A percentile compares a stretch with the other conserved stretches of the same genome.
Evolutionary conservation across 139 green algal genomes (phyloP).

Genomic region (Chlamydomonas incerta): DNA sequence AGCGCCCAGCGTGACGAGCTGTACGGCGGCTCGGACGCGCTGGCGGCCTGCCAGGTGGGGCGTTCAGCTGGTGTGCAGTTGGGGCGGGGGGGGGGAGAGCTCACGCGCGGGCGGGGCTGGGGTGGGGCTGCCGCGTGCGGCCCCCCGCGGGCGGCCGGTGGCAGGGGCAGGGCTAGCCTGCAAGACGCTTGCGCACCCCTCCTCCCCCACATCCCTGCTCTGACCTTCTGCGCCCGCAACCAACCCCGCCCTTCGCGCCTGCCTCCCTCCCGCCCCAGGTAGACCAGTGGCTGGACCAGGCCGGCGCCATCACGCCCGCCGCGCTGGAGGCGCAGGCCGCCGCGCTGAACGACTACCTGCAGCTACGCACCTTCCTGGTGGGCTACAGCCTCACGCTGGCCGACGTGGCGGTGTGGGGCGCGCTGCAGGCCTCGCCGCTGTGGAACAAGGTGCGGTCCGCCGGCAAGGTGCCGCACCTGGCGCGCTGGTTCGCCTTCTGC

Average conservation of each 20-base stretch:
- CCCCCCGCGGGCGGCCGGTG: too few relatives aligned
- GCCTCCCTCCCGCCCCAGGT: slow-evolving; percentile 55
- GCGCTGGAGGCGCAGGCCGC: slow-evolving; percentile 73
- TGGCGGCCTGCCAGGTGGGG: slow-evolving; percentile 69
- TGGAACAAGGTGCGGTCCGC: slow-evolving; percentile 77
- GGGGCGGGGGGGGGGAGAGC: too few relatives aligned
- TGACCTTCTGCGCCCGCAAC: too few relatives aligned
- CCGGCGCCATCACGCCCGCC: slow-evolving; percentile 66
- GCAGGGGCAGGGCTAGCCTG: too few relatives aligned
- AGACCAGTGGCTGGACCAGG: slow-evolving; percentile 88
- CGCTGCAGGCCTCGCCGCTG: slow-evolving; percentile 74
- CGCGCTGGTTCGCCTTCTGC: slow-evolving; percentile 85
- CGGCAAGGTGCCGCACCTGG: slow-evolving; percentile 75
- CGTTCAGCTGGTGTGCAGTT: background rate
- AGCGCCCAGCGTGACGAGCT: slow-evolving; percentile 45
- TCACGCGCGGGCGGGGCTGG: too few relatives aligned
- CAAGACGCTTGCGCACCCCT: too few relatives aligned
- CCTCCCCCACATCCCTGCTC: too few relatives aligned
- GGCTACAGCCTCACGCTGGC: slow-evolving; percentile 82
- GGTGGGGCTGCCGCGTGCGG: too few relatives aligned
- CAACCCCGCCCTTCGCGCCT: background rate
- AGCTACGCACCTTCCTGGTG: slow-evolving; percentile 88
- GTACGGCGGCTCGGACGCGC: slow-evolving; percentile 57
- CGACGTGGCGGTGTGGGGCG: slow-evolving; percentile 90
- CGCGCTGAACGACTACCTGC: slow-evolving; percentile 80